Percentiles rank a stretch among this genome's conserved stretches.
phyloP scores from a whole-genome alignment of 805 yeast genomes.

The Candida saitoana region DNA sequence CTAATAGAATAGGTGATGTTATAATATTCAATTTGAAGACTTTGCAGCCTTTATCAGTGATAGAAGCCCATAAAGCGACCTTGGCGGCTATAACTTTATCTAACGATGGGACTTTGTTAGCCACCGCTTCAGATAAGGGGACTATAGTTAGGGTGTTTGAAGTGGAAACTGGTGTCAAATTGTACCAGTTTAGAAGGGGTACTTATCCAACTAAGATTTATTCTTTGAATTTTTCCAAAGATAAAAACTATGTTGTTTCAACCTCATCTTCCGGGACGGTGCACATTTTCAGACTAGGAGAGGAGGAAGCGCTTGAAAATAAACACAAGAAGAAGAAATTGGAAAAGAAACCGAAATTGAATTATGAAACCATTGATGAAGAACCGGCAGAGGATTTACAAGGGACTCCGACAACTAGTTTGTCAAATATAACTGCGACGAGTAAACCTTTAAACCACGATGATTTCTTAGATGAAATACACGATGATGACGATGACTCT shows the following conservation, averaged over 20 bases:
- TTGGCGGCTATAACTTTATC: constrained; percentile 66
- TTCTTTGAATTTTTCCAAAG: constrained; percentile 70
- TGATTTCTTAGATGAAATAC: constrained; percentile 15
- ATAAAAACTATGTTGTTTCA: constrained; percentile 71
- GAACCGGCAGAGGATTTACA: constrained; percentile 11
- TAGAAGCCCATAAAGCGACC: constrained; percentile 82
- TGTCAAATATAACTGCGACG: constrained; percentile 4
- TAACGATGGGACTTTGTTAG: constrained; percentile 71
- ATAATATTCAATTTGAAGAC: constrained; percentile 74
- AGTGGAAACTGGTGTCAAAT: constrained; percentile 56
- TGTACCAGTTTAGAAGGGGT: constrained; percentile 78
- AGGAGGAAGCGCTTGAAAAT: constrained; percentile 39
- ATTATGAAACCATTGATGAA: constrained; percentile 26
- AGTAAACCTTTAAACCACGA: constrained; percentile 9
- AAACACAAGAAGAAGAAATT: constrained; percentile 30
- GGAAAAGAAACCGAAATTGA: constrained; percentile 10
- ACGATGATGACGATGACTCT: constrained; percentile 21
- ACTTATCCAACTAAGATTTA: constrained; percentile 78
- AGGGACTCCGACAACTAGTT: constrained; percentile 5
- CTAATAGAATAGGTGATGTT: constrained; percentile 60
- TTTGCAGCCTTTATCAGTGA: constrained; percentile 70
- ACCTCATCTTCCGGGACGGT: constrained; percentile 88
- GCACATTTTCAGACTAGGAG: constrained; percentile 78
- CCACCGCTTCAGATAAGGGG: constrained; percentile 88
- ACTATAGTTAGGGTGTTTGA: constrained; percentile 82